Conservation (phyloP, 345 rosid species). For the Brassica cretica region DNA sequence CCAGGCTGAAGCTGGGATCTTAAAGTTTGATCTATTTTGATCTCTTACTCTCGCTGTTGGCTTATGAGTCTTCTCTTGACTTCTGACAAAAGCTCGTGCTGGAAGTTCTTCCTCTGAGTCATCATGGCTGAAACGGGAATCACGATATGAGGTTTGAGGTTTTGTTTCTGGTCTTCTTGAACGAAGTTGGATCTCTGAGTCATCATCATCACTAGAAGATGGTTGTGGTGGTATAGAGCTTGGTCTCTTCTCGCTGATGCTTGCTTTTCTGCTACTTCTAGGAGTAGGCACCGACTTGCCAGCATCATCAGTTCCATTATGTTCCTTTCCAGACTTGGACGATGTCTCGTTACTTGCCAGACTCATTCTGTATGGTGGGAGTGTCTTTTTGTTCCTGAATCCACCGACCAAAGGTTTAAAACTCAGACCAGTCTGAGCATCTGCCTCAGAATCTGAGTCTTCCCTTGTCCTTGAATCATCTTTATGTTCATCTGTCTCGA, state of each 20-base stretch:
- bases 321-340: slow-evolving; percentile 42
- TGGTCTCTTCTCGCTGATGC: slow-evolving; percentile 36
- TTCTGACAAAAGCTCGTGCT: background rate
- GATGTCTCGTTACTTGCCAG: slow-evolving; percentile 25
- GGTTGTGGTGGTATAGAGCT: slow-evolving; percentile 34
- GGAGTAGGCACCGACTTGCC: slow-evolving; percentile 34
- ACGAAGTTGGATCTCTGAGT: slow-evolving; percentile 44
- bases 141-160: slow-evolving; percentile 12
- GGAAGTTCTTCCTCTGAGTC: slow-evolving; percentile 27
- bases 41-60: slow-evolving; percentile 21
- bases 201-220: slow-evolving; percentile 40
- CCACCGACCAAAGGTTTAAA: slow-evolving; percentile 68
- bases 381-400: slow-evolving; percentile 58
- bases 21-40: slow-evolving; percentile 14
- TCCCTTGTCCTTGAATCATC: slow-evolving; percentile 39
- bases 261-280: slow-evolving; percentile 36
- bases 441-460: slow-evolving; percentile 34
- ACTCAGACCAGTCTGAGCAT: slow-evolving; percentile 44
- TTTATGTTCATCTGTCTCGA: slow-evolving; percentile 26
- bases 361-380: slow-evolving; percentile 50
- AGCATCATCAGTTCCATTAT: slow-evolving; percentile 17
- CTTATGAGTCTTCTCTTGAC: slow-evolving; percentile 29
- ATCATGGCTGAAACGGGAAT: slow-evolving; percentile 13
- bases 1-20: slow-evolving; percentile 35
- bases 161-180: slow-evolving; percentile 28